A percentile compares a stretch with the other conserved stretches of the same genome.
phyloP scores from a whole-genome alignment of 768 basidiomycete genomes.

The Butyriboletus loyo region DNA sequence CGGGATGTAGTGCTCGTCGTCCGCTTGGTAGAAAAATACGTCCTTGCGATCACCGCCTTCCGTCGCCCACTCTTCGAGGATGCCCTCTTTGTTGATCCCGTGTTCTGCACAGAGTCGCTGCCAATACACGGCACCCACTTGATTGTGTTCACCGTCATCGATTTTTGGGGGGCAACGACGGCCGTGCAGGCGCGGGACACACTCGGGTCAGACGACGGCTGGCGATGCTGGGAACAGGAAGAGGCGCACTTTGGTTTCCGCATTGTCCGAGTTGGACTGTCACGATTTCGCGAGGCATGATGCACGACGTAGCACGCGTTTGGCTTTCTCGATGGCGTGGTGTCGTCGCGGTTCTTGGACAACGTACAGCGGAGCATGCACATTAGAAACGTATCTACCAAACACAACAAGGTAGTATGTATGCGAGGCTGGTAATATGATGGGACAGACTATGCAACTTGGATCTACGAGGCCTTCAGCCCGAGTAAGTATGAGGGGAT shows the following conservation, averaged over 20 bases:
- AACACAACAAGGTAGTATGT: constrained; percentile 25
- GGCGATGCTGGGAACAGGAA: constrained; percentile 2
- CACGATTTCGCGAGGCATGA: constrained; percentile 82
- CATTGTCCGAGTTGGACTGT: constrained; percentile 88
- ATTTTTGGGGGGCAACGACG: no score
- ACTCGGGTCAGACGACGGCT: background rate
- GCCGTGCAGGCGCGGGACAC: background rate
- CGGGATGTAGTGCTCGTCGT: constrained; percentile 98
- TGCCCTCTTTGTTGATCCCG: constrained; percentile 93
- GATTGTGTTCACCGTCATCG: background rate
- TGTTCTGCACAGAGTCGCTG: constrained; percentile 97
- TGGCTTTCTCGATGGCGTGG: background rate
- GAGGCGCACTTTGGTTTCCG: constrained; percentile 78
- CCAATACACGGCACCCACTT: constrained; percentile 98
- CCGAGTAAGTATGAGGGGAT: constrained; percentile 28
- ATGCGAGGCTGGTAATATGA: constrained; percentile 20
- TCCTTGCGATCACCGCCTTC: constrained; percentile 97
- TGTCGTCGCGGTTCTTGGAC: constrained; percentile 1
- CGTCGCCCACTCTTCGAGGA: constrained; percentile 95
- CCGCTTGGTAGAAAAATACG: constrained; percentile 99
- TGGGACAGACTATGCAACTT: constrained; percentile 15
- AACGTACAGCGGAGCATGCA: constrained; percentile 15
- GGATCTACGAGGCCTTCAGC: constrained; percentile 35
- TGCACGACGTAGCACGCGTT: constrained; percentile 13
- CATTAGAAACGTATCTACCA: constrained; percentile 20